Conservation (phyloP, 495 filamentous ascomycete species). For the Podospora anserina region DNA sequence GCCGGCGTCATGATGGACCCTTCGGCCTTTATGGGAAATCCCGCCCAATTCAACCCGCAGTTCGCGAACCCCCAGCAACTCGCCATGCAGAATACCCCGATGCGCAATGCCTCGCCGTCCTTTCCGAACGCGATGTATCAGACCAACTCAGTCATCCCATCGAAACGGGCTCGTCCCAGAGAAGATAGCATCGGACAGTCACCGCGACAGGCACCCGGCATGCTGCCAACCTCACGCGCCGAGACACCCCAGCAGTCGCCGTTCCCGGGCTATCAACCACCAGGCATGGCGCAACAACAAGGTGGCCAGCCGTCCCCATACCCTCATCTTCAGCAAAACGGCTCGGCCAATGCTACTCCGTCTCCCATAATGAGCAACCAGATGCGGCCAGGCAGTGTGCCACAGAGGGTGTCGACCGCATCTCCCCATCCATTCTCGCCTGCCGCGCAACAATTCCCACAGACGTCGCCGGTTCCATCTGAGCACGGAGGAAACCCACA, state of each 20-base stretch:
- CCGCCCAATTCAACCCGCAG: constrained; percentile 52
- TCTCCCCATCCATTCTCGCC: constrained; percentile 91
- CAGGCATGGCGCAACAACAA: constrained; percentile 56
- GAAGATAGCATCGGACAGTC: constrained; percentile 84
- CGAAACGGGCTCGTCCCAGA: constrained; percentile 76
- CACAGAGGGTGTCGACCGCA: constrained; percentile 80
- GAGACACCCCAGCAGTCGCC: constrained; percentile 79
- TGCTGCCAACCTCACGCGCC: constrained; percentile 77
- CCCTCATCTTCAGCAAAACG: constrained; percentile 78
- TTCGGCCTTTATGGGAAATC: constrained; percentile 51
- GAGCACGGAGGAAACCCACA: constrained; percentile 82
- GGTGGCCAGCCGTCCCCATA: constrained; percentile 63
- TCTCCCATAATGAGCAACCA: constrained; percentile 84
- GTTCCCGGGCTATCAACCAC: constrained; percentile 57
- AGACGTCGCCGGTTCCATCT: constrained; percentile 73
- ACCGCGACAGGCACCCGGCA: constrained; percentile 70
- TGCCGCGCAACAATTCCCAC: constrained; percentile 68
- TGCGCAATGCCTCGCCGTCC: constrained; percentile 75
- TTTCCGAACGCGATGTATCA: constrained; percentile 69
- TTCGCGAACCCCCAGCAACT: constrained; percentile 62
- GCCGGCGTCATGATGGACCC: constrained; percentile 55
- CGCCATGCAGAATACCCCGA: constrained; percentile 77
- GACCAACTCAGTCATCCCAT: constrained; percentile 78
- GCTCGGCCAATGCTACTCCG: constrained; percentile 76
- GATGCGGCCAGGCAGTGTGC: constrained; percentile 58